Evolutionary conservation across 495 filamentous ascomycete species (phyloP).

Genomic region (Tuber umbilicatum): DNA sequence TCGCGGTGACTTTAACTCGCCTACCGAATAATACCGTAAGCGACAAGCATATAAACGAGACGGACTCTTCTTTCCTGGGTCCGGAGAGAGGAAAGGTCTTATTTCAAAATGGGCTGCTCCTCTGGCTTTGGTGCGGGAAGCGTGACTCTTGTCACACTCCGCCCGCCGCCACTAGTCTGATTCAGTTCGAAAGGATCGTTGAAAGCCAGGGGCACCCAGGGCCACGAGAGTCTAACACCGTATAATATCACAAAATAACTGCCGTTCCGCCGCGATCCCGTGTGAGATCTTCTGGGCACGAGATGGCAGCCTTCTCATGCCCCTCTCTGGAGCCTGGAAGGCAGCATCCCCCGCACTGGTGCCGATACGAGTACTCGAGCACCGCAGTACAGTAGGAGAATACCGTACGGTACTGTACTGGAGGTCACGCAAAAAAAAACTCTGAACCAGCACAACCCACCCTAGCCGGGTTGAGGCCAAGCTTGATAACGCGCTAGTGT

Average conservation of each 20-base stretch:
- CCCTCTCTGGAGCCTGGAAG: not conserved
- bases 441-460: not conserved
- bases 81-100: not conserved
- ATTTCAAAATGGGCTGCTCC: not conserved
- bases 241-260: not conserved
- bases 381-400: not conserved
- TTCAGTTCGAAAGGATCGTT: not conserved
- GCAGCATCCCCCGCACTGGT: no score
- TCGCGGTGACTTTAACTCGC: not conserved
- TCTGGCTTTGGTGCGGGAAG: not conserved
- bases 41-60: not conserved
- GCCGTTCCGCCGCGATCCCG: not conserved
- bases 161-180: not conserved
- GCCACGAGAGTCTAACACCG: not conserved
- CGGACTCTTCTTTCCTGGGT: not conserved
- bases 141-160: slow-evolving; percentile 1
- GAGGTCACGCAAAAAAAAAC: not conserved
- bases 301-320: not conserved
- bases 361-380: no score
- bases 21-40: not conserved
- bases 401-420: no score
- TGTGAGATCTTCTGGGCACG: not conserved
- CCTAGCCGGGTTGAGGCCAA: not conserved
- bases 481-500: not conserved
- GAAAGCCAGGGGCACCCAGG: not conserved